Percentiles rank a stretch among this genome's conserved stretches.
Evolutionary conservation across 192 early-diverging fungal species (phyloP).

Genomic region (Chytriomyces sp.): DNA sequence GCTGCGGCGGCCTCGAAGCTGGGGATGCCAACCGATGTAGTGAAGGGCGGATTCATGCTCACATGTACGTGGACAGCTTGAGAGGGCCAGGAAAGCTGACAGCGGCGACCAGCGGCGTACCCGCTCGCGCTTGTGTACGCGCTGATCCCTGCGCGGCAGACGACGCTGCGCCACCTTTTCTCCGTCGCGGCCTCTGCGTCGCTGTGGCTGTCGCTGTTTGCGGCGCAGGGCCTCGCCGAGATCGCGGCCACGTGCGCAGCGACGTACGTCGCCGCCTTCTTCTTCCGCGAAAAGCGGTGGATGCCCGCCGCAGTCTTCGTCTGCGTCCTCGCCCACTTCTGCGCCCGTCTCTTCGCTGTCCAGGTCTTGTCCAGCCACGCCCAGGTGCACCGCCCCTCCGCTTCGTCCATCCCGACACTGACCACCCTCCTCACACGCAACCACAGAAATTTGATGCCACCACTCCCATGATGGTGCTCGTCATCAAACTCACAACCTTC

Average conservation of each 20-base stretch:
- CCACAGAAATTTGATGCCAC: conserved; percentile 76
- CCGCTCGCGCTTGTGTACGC: background rate
- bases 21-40: conserved; percentile 7
- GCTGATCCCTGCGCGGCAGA: conserved; percentile 1
- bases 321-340: conserved; percentile 42
- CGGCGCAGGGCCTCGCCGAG: conserved; percentile 39
- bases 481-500: conserved; percentile 90
- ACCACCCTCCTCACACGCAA: background rate
- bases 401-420: background rate
- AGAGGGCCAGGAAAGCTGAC: background rate
- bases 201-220: conserved; percentile 45
- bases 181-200: conserved; percentile 38
- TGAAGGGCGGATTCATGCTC: conserved; percentile 26
- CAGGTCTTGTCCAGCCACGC: background rate
- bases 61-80: background rate
- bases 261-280: conserved; percentile 26
- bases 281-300: conserved; percentile 19
- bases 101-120: conserved; percentile 12
- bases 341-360: conserved; percentile 4
- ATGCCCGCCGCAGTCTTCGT: conserved; percentile 38
- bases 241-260: conserved; percentile 30
- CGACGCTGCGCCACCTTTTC: conserved; percentile 42
- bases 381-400: background rate
- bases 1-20: background rate
- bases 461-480: conserved; percentile 91